These are phyloP conservation scores for Yamadazyma blattariae DNA, from an alignment of 1,139 yeast genomes.

Conservation along the genomic window DNA sequence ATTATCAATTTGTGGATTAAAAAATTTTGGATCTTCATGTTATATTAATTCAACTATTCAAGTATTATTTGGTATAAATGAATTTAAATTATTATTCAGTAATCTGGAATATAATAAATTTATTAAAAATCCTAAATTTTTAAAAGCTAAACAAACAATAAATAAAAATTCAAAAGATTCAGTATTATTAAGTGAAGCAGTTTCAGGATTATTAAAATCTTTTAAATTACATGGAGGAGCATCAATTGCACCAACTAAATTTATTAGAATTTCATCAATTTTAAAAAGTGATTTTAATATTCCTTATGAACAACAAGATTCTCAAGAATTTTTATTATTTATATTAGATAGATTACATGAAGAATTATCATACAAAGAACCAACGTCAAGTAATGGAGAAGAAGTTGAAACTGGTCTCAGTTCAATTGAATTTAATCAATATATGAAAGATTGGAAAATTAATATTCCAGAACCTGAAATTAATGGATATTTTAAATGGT, in stretches of 20 bases:
- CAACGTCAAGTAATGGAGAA: no score
- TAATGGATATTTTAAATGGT: slow-evolving; percentile 62
- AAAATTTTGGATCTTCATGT: slow-evolving; percentile 71
- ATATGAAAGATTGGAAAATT: slow-evolving; percentile 32
- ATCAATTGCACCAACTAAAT: slow-evolving; percentile 63
- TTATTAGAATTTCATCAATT: slow-evolving; percentile 50
- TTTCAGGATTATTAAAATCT: slow-evolving; percentile 38
- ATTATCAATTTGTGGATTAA: slow-evolving; percentile 58
- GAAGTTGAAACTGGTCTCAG: no score
- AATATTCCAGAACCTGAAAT: slow-evolving; percentile 30
- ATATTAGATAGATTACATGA: slow-evolving; percentile 67
- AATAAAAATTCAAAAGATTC: slow-evolving; percentile 24
- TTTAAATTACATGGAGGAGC: slow-evolving; percentile 57
- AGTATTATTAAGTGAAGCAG: slow-evolving; percentile 46
- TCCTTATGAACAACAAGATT: slow-evolving; percentile 75
- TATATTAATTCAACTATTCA: slow-evolving; percentile 72
- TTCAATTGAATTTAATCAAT: slow-evolving; percentile 19
- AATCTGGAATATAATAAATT: slow-evolving; percentile 41
- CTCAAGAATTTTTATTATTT: slow-evolving; percentile 70
- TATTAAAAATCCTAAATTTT: slow-evolving; percentile 31
- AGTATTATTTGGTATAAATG: slow-evolving; percentile 53
- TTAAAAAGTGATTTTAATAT: slow-evolving; percentile 65
- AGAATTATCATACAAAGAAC: slow-evolving; percentile 43
- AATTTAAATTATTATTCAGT: slow-evolving; percentile 41
- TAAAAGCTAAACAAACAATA: slow-evolving; percentile 16